Evolutionary conservation across 208 protist genomes (phyloP).

Genomic region (Wallacemonas sp.): DNA sequence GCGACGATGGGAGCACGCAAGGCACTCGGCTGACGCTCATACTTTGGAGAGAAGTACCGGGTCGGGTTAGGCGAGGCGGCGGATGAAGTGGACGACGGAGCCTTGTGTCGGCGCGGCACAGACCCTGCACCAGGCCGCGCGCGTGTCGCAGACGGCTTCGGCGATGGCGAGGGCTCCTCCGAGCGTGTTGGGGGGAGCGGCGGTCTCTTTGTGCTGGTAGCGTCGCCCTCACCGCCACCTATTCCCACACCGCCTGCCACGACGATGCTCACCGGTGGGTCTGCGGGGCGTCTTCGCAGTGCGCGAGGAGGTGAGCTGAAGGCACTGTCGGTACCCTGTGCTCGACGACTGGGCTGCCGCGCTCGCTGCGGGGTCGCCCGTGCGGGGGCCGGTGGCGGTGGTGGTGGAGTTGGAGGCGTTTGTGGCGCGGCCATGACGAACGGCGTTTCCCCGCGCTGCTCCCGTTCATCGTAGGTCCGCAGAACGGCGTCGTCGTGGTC

Average conservation of each 20-base stretch:
- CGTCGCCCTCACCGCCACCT: neutral
- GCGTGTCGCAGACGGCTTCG: conserved; percentile 2
- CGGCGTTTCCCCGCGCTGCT: neutral
- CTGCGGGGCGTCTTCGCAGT: neutral
- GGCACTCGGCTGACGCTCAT: conserved; percentile 10
- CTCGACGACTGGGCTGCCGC: neutral
- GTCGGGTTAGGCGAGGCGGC: conserved; percentile 3
- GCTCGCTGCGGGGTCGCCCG: neutral
- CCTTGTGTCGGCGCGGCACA: neutral
- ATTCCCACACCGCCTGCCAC: conserved; percentile 6
- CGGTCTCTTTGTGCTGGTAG: neutral
- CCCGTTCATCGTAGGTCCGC: conserved; percentile 40
- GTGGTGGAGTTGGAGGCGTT: neutral
- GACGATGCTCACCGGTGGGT: conserved; percentile 12
- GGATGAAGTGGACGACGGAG: neutral
- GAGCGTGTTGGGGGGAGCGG: conserved; percentile 3
- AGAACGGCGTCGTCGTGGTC: conserved; percentile 56
- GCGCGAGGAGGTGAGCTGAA: neutral
- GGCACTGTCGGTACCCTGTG: neutral
- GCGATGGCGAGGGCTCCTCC: conserved; percentile 11
- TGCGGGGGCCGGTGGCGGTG: neutral
- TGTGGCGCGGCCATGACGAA: neutral
- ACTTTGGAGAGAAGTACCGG: conserved; percentile 11
- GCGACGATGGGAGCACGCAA: conserved; percentile 7
- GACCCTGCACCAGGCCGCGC: conserved; percentile 14